Conservation (phyloP, 2,329 filamentous ascomycete genomes). For the Hirsutella thompsonii region DNA sequence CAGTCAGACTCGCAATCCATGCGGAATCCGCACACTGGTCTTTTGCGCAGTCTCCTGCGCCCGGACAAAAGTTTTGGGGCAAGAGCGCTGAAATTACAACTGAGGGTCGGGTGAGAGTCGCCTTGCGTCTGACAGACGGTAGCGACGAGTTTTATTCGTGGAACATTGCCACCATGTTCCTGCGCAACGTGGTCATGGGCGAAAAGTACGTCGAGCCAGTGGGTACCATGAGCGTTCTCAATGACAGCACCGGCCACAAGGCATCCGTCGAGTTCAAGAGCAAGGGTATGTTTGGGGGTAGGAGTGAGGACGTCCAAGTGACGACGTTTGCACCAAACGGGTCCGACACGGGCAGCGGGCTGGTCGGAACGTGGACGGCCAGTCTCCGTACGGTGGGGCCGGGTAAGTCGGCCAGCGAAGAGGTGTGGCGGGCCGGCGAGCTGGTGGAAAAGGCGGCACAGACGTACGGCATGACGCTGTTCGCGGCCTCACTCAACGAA, state of each 20-base stretch:
- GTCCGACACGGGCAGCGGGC: constrained; percentile 48
- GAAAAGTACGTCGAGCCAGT: constrained; percentile 97
- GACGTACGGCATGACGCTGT: constrained; percentile 79
- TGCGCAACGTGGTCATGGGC: constrained; percentile 92
- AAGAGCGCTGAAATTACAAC: constrained; percentile 92
- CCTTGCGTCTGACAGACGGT: constrained; percentile 51
- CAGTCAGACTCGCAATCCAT: constrained; percentile 85
- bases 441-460: constrained; percentile 69
- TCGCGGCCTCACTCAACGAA: constrained; percentile 80
- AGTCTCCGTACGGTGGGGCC: constrained; percentile 54
- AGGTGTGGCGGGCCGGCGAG: constrained; percentile 66
- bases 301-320: constrained; percentile 77
- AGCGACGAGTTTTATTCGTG: constrained; percentile 78
- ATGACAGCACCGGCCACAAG: constrained; percentile 73
- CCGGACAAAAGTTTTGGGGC: constrained; percentile 96
- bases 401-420: constrained; percentile 46
- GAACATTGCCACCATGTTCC: constrained; percentile 76
- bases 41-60: constrained; percentile 74
- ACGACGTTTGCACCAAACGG: constrained; percentile 59
- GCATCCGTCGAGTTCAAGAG: constrained; percentile 84
- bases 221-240: constrained; percentile 73
- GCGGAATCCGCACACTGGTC: constrained; percentile 81
- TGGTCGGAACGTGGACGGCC: constrained; percentile 77
- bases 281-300: constrained; percentile 93
- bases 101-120: constrained; percentile 72